These are phyloP conservation scores for Posidonia australis DNA, from an alignment of 106 monocot species.

Conservation along the genomic window DNA sequence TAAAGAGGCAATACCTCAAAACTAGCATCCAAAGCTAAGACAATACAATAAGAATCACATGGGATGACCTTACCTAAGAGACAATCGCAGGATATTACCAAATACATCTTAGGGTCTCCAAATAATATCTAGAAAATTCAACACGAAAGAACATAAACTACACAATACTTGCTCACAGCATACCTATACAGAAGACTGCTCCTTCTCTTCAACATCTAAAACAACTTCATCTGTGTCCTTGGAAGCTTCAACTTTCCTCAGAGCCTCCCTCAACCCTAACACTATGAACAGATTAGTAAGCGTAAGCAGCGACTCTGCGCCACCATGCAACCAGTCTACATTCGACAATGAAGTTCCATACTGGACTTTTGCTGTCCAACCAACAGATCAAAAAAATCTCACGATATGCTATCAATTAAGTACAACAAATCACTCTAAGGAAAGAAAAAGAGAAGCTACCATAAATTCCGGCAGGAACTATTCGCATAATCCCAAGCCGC, in stretches of 20 bases:
- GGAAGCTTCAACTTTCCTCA: constrained; percentile 46
- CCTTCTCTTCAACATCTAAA: constrained; percentile 46
- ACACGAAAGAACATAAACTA: too few relatives aligned
- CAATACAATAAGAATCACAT: too few relatives aligned
- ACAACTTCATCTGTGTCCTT: constrained; percentile 16
- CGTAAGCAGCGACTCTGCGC: constrained; percentile 82
- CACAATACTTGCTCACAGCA: not conserved
- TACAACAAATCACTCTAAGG: not conserved
- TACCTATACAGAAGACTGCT: constrained; percentile 44
- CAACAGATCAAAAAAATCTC: not conserved
- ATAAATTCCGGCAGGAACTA: constrained; percentile 92
- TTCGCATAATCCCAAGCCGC: constrained; percentile 3
- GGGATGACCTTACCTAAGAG: too few relatives aligned
- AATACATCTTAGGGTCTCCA: too few relatives aligned
- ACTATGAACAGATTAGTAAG: constrained; percentile 92
- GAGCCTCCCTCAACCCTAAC: constrained; percentile 56
- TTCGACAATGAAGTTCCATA: constrained; percentile 98
- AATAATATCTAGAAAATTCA: too few relatives aligned
- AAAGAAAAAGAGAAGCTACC: constrained; percentile 35
- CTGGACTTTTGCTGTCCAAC: constrained; percentile 72
- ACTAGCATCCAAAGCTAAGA: too few relatives aligned
- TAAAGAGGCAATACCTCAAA: too few relatives aligned
- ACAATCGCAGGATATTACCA: too few relatives aligned
- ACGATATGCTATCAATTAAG: not conserved
- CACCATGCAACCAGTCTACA: constrained; percentile 95